Percentiles rank a stretch among this genome's conserved stretches.
phyloP scores from a whole-genome alignment of 1,284 basidiomycete genomes.

The Xerocomus minutiporus region DNA sequence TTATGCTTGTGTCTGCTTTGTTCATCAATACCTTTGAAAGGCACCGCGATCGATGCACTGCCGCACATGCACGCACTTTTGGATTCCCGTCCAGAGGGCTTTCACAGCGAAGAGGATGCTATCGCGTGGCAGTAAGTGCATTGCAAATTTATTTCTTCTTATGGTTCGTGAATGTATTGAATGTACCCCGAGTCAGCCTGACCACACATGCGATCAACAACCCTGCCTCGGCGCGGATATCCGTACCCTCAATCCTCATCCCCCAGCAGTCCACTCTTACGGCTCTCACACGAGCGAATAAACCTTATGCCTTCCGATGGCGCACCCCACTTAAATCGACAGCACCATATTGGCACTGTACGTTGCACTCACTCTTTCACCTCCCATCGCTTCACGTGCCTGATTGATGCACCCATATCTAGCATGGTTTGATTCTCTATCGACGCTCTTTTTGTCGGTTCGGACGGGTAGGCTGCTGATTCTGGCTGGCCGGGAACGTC shows the following conservation, averaged over 20 bases:
- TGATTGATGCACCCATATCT: neutral
- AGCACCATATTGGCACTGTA: constrained; percentile 86
- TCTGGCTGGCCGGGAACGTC: constrained; percentile 87
- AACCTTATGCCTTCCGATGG: constrained; percentile 56
- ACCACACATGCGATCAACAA: constrained; percentile 70
- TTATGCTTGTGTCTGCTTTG: neutral
- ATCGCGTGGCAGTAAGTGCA: constrained; percentile 91
- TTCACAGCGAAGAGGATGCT: constrained; percentile 77
- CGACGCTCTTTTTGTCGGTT: constrained; percentile 69
- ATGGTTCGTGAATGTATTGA: neutral
- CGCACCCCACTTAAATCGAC: constrained; percentile 80
- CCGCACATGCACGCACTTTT: constrained; percentile 88
- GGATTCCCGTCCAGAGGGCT: constrained; percentile 80
- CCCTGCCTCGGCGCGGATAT: constrained; percentile 73
- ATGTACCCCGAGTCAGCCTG: constrained; percentile 3
- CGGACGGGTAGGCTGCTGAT: constrained; percentile 83
- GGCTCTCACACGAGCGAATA: constrained; percentile 29
- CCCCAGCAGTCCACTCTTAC: constrained; percentile 41
- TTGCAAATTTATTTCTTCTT: neutral
- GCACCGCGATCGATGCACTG: constrained; percentile 90
- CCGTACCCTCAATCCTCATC: constrained; percentile 72
- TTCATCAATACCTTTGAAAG: constrained; percentile 36
- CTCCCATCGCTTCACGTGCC: neutral
- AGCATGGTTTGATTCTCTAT: constrained; percentile 92
- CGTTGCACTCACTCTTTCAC: constrained; percentile 22